A percentile compares a stretch with the other conserved stretches of the same genome.
phyloP scores from a whole-genome alignment of 2,329 filamentous ascomycete species.

The Hymenoscyphus repandus region DNA sequence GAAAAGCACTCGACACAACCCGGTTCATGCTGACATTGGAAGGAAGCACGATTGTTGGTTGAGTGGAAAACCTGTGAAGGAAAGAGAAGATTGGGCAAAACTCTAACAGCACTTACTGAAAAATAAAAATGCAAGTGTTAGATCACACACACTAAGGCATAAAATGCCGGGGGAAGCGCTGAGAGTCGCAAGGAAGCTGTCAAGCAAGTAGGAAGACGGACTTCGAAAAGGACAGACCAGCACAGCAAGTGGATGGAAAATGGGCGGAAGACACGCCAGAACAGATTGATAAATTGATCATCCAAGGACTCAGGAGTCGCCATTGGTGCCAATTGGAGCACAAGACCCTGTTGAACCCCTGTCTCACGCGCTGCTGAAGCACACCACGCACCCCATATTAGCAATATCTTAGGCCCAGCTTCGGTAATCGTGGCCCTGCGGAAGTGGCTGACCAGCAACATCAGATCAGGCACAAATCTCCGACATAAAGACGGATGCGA shows the following conservation, averaged over 20 bases:
- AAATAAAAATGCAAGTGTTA: conserved; percentile 2
- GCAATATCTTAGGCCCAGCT: background rate
- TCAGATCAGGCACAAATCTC: conserved; percentile 8
- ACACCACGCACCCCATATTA: background rate
- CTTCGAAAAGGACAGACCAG: background rate
- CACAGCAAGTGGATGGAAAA: background rate
- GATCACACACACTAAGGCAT: conserved; percentile 11
- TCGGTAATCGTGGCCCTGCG: conserved; percentile 5
- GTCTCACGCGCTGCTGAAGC: no score
- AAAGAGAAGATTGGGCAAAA: background rate
- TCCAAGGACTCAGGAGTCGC: background rate
- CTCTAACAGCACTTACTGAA: conserved; percentile 6
- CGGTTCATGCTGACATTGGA: conserved; percentile 11
- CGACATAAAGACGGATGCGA: background rate
- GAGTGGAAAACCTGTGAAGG: no score
- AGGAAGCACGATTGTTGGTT: background rate
- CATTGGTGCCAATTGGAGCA: no score
- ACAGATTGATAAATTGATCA: background rate
- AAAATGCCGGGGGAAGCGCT: conserved; percentile 6
- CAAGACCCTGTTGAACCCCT: no score
- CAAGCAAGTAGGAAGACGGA: background rate
- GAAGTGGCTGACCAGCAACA: conserved; percentile 1
- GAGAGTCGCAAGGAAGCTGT: background rate
- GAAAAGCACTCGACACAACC: conserved; percentile 11
- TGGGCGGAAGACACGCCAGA: background rate